Percentiles rank a stretch among this genome's conserved stretches.
phyloP scores from a whole-genome alignment of 495 filamentous ascomycete species.

The Tuber borchii region DNA sequence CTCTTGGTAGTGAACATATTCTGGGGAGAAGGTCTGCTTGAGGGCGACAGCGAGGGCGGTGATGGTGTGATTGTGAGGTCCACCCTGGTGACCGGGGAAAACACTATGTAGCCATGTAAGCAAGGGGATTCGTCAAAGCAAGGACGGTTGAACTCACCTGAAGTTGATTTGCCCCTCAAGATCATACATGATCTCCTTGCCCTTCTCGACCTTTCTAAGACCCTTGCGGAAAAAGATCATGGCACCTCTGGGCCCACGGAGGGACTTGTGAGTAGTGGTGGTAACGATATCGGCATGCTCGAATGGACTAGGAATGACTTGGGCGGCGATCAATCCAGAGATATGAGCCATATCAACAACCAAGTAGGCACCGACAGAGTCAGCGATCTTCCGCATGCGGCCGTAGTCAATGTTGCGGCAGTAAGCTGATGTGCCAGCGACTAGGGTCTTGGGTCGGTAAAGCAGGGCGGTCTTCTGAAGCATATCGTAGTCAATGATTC shows the following conservation, averaged over 20 bases:
- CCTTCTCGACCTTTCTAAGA: slow-evolving; percentile 84
- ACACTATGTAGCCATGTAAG: slow-evolving; percentile 46
- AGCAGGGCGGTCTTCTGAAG: slow-evolving; percentile 87
- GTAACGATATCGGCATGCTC: slow-evolving; percentile 92
- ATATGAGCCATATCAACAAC: slow-evolving; percentile 99
- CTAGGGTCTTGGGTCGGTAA: slow-evolving; percentile 91
- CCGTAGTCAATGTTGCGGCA: slow-evolving; percentile 96
- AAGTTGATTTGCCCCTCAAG: slow-evolving; percentile 96
- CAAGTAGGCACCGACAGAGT: slow-evolving; percentile 89
- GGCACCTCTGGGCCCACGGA: slow-evolving; percentile 94
- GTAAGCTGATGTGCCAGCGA: slow-evolving; percentile 97
- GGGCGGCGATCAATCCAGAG: slow-evolving; percentile 87
- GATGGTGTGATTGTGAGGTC: slow-evolving; percentile 99
- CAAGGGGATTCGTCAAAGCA: neutral
- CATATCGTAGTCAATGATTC: slow-evolving; percentile 93
- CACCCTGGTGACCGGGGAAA: slow-evolving; percentile 98
- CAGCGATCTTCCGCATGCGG: slow-evolving; percentile 92
- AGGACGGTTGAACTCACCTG: slow-evolving; percentile 28
- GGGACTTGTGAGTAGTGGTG: slow-evolving; percentile 98
- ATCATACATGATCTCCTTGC: slow-evolving; percentile 86
- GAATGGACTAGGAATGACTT: slow-evolving; percentile 92
- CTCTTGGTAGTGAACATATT: slow-evolving; percentile 94
- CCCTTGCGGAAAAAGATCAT: slow-evolving; percentile 99
- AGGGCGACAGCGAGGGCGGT: slow-evolving; percentile 94
- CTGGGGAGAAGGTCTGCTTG: slow-evolving; percentile 84